Percentiles rank a stretch among this genome's conserved stretches.
These are phyloP conservation scores for Wickerhamomyces xylosicus DNA, from an alignment of 805 yeast genomes.

Conservation along the genomic window DNA sequence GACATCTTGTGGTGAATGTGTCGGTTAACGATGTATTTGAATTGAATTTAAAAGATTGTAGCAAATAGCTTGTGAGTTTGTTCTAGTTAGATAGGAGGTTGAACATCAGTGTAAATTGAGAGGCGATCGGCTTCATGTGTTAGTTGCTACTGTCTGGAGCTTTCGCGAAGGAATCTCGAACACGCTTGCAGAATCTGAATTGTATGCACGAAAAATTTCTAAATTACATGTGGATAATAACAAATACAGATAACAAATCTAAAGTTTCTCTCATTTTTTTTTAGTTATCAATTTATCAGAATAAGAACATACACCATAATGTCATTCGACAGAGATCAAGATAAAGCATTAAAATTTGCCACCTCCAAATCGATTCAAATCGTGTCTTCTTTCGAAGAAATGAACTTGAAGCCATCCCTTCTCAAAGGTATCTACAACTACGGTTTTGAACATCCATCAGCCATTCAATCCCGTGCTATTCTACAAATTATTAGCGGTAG, in stretches of 20 bases:
- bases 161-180: too few relatives aligned
- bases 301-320: constrained; percentile 15
- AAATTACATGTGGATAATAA: background rate
- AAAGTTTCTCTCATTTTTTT: too few relatives aligned
- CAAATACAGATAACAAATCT: background rate
- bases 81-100: too few relatives aligned
- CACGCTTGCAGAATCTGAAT: too few relatives aligned
- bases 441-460: constrained; percentile 95
- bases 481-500: constrained; percentile 89
- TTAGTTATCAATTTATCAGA: background rate
- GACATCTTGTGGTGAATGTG: background rate
- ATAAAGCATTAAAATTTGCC: constrained; percentile 49
- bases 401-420: constrained; percentile 57
- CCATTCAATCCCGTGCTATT: constrained; percentile 96
- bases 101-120: too few relatives aligned
- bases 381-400: constrained; percentile 64
- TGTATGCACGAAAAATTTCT: background rate
- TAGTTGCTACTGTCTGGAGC: too few relatives aligned
- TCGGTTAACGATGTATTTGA: too few relatives aligned
- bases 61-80: too few relatives aligned
- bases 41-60: too few relatives aligned
- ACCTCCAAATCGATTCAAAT: constrained; percentile 44
- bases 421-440: constrained; percentile 67
- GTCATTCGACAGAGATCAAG: constrained; percentile 54
- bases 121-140: too few relatives aligned